Percentiles rank a stretch among this genome's conserved stretches.
These are phyloP conservation scores for Knufia fluminis DNA, from an alignment of 2,329 filamentous ascomycete genomes.

Conservation along the genomic window DNA sequence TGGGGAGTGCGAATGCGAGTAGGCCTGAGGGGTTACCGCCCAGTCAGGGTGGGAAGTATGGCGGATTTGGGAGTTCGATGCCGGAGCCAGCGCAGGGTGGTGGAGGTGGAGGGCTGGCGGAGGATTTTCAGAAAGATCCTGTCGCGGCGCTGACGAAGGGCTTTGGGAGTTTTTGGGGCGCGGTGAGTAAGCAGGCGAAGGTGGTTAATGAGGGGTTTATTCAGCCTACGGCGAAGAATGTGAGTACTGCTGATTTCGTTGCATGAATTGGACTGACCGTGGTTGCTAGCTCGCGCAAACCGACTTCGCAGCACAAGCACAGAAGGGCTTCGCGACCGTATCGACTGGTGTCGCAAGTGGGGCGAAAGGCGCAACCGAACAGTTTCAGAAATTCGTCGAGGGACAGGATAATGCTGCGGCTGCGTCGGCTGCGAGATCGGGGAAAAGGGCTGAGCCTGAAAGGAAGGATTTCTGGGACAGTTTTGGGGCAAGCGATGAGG, in stretches of 20 bases:
- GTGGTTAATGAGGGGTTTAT: conserved; percentile 85
- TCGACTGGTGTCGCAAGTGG: conserved; percentile 56
- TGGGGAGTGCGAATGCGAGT: conserved; percentile 73
- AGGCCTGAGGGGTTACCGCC: conserved; percentile 68
- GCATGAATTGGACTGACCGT: not conserved
- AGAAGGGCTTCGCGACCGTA: conserved; percentile 46
- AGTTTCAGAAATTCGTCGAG: conserved; percentile 81
- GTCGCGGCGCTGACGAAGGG: conserved; percentile 81
- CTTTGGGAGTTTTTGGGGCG: conserved; percentile 86
- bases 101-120: conserved; percentile 55
- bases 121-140: conserved; percentile 86
- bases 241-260: conserved; percentile 32
- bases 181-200: conserved; percentile 83
- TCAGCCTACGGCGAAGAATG: conserved; percentile 83
- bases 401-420: conserved; percentile 43
- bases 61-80: conserved; percentile 76
- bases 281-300: conserved; percentile 61
- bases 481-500: conserved; percentile 42
- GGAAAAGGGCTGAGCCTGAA: conserved; percentile 45
- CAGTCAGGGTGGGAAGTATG: conserved; percentile 85
- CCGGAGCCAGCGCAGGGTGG: conserved; percentile 34
- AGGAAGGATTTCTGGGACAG: conserved; percentile 88
- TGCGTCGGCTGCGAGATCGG: conserved; percentile 8
- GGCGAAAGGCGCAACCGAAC: conserved; percentile 65
- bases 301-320: conserved; percentile 63